phyloP scores from a whole-genome alignment of 164 flowering plant genomes.

The Vitis labrusca region DNA sequence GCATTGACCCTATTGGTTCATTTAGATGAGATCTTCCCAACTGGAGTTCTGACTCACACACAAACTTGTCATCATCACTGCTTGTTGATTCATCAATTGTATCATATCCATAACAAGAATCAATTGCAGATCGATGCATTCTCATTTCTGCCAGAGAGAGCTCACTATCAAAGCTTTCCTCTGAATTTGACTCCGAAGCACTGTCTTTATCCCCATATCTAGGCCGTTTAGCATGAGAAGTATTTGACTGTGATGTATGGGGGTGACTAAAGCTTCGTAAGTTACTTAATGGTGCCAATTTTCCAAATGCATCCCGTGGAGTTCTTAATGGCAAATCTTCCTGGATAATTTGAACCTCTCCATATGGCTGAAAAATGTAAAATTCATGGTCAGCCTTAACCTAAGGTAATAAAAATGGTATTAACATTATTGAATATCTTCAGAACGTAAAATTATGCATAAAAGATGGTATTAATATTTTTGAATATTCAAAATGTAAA shows the following conservation, averaged over 20 bases:
- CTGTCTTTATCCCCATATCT: conserved; percentile 30
- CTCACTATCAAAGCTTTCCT: conserved; percentile 70
- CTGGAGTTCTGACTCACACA: conserved; percentile 26
- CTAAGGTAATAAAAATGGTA: background rate
- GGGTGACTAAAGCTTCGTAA: conserved; percentile 15
- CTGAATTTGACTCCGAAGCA: conserved; percentile 58
- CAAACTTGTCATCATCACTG: conserved; percentile 60
- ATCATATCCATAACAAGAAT: conserved; percentile 36
- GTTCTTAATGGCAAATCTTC: conserved; percentile 85
- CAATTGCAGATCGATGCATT: conserved; percentile 55
- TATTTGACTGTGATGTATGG: conserved; percentile 12
- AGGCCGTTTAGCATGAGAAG: conserved; percentile 25
- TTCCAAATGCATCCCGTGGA: conserved; percentile 78
- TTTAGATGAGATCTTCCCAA: conserved; percentile 20
- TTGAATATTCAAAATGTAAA: background rate
- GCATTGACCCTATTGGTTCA: conserved; percentile 25
- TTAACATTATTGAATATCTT: background rate
- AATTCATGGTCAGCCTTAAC: conserved; percentile 3
- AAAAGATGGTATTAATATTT: background rate
- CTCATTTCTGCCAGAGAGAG: conserved; percentile 56
- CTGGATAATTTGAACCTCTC: conserved; percentile 79
- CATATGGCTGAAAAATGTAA: conserved; percentile 58
- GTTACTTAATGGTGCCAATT: conserved; percentile 39
- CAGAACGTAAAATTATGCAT: conserved; percentile 14
- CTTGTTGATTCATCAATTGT: conserved; percentile 53